Base-by-base conservation (phyloP, 371 early-diverging fungal species). In the Mortierella sp. region DNA sequence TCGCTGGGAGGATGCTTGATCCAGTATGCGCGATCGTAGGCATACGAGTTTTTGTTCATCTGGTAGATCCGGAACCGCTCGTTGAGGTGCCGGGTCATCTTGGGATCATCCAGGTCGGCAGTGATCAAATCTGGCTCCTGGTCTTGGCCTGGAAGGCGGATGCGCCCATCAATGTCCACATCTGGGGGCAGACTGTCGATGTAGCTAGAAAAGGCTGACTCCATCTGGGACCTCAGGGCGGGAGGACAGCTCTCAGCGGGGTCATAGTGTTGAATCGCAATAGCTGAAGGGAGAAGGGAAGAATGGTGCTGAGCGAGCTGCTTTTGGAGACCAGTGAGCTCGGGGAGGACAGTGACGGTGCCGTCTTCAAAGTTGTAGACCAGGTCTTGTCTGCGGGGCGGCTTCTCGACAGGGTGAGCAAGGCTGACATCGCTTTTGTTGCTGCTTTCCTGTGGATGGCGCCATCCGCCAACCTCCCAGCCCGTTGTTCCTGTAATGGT, bases 401-500 rank as follows among this genome's bases (percentile, higher is more conserved):
- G 34, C 67, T 67, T 37, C 34, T 67, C 67, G 21, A 67, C 37
- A 3, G 67, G 67, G 21, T 67, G 67, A 10, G 67, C 67, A 67
- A 67, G 67, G 40, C 67, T 61, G 34, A 34, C 61, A 28, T 31
- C 13, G 40, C 61, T 26, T 5, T 48, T 55, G 48, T 61, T 74
- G 0, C 50, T 48, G 11, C 72, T 67, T 3, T 78, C 78, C 19
- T 76, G 73, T 16, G 54, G 37, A 61, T 83, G 83, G 8, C 54
- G 69, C 83, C 83, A 80, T 19, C 83, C 83, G 31, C 83, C 80
- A 8, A 80, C 50, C 50, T 83, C 83, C 83, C 83, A 83, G 9
- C 80, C 83, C 1, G 80, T 83, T 4, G 77, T 77, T 28, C 83
- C 80, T 19, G 64, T 73, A 37, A 61, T 69, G 6, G 48, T 71